phyloP scores from a whole-genome alignment of 306 rosid genomes.

The Prunus kanzakura region DNA sequence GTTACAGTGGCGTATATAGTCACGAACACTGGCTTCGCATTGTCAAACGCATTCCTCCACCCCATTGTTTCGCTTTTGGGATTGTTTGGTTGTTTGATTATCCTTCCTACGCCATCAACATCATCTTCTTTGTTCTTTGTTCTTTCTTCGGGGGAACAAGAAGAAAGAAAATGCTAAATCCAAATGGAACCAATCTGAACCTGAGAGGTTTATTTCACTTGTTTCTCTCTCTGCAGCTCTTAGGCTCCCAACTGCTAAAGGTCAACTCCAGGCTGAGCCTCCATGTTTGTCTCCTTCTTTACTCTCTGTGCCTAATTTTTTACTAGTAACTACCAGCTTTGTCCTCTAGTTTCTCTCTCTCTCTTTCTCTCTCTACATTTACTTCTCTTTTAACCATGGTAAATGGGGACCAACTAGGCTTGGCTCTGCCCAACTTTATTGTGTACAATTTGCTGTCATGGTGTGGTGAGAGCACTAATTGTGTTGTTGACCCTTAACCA shows the following conservation, averaged over 20 bases:
- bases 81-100: background rate
- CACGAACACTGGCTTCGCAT: conserved; percentile 66
- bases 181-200: background rate
- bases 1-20: conserved; percentile 59
- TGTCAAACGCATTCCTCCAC: conserved; percentile 44
- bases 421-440: too few species aligned
- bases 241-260: background rate
- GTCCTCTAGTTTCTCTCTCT: too few species aligned
- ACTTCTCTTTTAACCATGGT: too few species aligned
- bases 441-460: too few species aligned
- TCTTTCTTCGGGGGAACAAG: background rate
- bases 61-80: conserved; percentile 26
- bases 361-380: too few species aligned
- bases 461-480: too few species aligned
- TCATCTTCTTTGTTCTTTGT: background rate
- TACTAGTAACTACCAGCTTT: too few species aligned
- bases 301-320: too few species aligned
- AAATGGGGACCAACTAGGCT: too few species aligned
- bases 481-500: too few species aligned
- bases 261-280: background rate
- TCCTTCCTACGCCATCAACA: background rate
- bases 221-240: background rate
- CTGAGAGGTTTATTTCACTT: background rate
- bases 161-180: background rate
- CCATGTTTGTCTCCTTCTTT: background rate